Evolutionary conservation across 805 yeast species (phyloP).

Genomic region (Pichia cephalocereana): DNA sequence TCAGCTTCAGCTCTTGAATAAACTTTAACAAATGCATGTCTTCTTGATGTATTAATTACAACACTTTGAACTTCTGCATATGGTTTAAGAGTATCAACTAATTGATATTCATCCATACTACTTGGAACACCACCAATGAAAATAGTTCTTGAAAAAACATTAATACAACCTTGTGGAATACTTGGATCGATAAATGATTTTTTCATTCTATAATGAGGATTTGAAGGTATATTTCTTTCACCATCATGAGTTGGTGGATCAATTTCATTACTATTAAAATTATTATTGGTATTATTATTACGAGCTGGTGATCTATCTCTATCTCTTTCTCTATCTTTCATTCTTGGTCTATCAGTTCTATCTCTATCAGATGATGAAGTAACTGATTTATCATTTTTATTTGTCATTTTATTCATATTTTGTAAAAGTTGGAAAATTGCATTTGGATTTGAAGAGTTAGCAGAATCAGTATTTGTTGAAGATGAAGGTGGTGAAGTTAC

Average conservation of each 20-base stretch:
- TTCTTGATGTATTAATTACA: conserved; percentile 77
- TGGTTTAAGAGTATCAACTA: conserved; percentile 66
- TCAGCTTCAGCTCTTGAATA: conserved; percentile 91
- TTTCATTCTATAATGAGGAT: conserved; percentile 69
- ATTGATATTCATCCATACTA: conserved; percentile 65
- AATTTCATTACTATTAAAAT: background rate
- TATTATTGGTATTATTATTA: background rate
- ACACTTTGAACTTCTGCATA: conserved; percentile 89
- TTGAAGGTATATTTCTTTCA: conserved; percentile 61
- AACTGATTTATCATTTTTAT: conserved; percentile 7
- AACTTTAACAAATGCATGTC: conserved; percentile 93
- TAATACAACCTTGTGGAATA: conserved; percentile 69
- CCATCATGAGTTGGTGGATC: conserved; percentile 34
- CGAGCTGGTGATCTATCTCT: conserved; percentile 47
- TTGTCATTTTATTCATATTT: conserved; percentile 32
- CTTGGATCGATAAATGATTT: conserved; percentile 60
- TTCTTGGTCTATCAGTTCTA: conserved; percentile 19
- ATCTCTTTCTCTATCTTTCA: conserved; percentile 31
- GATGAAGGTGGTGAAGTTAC: conserved; percentile 5
- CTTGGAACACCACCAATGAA: conserved; percentile 92
- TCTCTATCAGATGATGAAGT: conserved; percentile 19
- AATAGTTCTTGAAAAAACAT: conserved; percentile 81
- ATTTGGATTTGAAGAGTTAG: conserved; percentile 25
- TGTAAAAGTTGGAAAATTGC: conserved; percentile 46
- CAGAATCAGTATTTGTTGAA: conserved; percentile 5